These are phyloP conservation scores for Debaryomyces robertsiae DNA, from an alignment of 1,139 yeast species.

Conservation along the genomic window DNA sequence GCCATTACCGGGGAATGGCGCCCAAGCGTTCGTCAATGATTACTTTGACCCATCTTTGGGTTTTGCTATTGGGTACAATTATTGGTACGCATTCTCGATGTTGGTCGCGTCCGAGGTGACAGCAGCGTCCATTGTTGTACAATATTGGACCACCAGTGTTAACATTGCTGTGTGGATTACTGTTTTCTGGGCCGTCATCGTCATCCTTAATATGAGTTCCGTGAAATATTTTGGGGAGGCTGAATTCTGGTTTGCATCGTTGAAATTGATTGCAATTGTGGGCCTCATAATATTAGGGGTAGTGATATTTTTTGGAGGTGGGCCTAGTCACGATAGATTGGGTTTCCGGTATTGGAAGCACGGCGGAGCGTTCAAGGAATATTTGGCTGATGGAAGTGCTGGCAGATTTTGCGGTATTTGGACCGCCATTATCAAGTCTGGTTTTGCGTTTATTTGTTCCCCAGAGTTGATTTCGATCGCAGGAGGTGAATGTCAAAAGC, in stretches of 20 bases:
- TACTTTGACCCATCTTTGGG: slow-evolving; percentile 41
- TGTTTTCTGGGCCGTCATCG: slow-evolving; percentile 44
- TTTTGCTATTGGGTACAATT: slow-evolving; percentile 52
- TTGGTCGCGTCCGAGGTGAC: slow-evolving; percentile 54
- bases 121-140: slow-evolving; percentile 53
- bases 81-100: slow-evolving; percentile 52
- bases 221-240: slow-evolving; percentile 64
- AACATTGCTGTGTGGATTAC: slow-evolving; percentile 58
- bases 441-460: slow-evolving; percentile 43
- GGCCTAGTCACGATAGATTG: slow-evolving; percentile 57
- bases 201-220: slow-evolving; percentile 44
- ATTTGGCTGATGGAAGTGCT: slow-evolving; percentile 54
- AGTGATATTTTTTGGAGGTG: slow-evolving; percentile 52
- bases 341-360: slow-evolving; percentile 68
- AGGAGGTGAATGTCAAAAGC: slow-evolving; percentile 47
- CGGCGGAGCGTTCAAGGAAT: slow-evolving; percentile 55
- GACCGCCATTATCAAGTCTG: slow-evolving; percentile 44
- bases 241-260: slow-evolving; percentile 66
- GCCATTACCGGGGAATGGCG: slow-evolving; percentile 52
- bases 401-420: slow-evolving; percentile 52
- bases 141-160: slow-evolving; percentile 58
- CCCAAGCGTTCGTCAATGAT: slow-evolving; percentile 40
- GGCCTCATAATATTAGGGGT: slow-evolving; percentile 46
- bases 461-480: slow-evolving; percentile 44
- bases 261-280: slow-evolving; percentile 45